phyloP scores from a whole-genome alignment of 2,329 filamentous ascomycete species.

The Cytospora piceicola region DNA sequence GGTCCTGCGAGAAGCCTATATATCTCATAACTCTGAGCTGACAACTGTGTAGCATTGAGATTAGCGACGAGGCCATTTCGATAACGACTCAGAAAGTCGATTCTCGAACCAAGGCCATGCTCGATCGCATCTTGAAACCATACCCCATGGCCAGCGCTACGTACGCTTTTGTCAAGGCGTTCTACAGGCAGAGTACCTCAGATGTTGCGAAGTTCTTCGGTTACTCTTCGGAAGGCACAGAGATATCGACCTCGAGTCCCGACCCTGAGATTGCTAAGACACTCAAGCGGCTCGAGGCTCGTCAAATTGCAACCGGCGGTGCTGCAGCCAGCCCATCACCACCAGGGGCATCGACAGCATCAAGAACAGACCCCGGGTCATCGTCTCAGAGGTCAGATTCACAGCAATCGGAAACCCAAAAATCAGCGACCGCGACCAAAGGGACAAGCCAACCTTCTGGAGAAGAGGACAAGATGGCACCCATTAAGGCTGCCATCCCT shows the following conservation, averaged over 20 bases:
- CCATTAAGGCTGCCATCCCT: conserved; percentile 32
- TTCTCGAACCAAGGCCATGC: conserved; percentile 47
- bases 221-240: conserved; percentile 38
- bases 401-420: conserved; percentile 1
- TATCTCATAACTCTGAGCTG: conserved; percentile 28
- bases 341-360: conserved; percentile 11
- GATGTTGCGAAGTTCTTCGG: conserved; percentile 53
- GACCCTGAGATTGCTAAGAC: conserved; percentile 41
- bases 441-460: neutral
- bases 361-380: conserved; percentile 9
- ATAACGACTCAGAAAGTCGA: conserved; percentile 55
- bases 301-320: conserved; percentile 29
- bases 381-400: neutral
- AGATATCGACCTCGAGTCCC: conserved; percentile 23
- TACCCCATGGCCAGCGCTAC: conserved; percentile 53
- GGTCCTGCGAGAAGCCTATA: neutral
- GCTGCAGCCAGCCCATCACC: conserved; percentile 34
- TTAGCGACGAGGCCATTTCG: conserved; percentile 53
- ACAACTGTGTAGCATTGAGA: conserved; percentile 48
- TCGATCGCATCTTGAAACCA: conserved; percentile 58
- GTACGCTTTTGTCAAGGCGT: conserved; percentile 55
- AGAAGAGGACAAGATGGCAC: conserved; percentile 14
- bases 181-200: conserved; percentile 50
- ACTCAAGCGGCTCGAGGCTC: conserved; percentile 35
- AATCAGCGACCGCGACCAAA: neutral